Percentiles rank a stretch among this genome's conserved stretches.
These are phyloP conservation scores for Raffaelea ambrosiae DNA, from an alignment of 2,329 filamentous ascomycete species.

Conservation along the genomic window DNA sequence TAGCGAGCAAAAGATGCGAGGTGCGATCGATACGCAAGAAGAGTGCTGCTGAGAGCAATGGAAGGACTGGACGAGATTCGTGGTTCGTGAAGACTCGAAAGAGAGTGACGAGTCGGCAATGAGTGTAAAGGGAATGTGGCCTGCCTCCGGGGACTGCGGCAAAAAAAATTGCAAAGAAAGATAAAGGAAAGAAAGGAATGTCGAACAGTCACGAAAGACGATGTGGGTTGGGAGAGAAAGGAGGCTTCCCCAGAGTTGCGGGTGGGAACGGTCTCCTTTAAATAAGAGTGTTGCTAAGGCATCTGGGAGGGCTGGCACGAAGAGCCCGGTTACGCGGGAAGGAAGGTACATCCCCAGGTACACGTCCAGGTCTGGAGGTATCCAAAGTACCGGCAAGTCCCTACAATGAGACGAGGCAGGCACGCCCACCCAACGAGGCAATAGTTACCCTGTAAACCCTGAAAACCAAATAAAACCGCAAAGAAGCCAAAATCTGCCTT, in stretches of 20 bases:
- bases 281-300: not conserved
- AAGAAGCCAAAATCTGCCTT: not conserved
- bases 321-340: not conserved
- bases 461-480: not conserved
- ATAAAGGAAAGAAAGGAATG: slow-evolving; percentile 1
- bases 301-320: not conserved
- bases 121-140: not conserved
- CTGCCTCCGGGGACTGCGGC: not conserved
- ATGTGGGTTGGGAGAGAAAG: not conserved
- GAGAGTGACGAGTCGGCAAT: not conserved
- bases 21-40: no score
- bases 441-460: not conserved
- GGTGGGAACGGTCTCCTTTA: not conserved
- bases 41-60: not conserved
- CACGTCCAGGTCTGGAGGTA: no score
- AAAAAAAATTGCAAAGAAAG: not conserved
- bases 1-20: no score
- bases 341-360: no score
- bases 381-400: no score
- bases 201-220: slow-evolving; percentile 1
- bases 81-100: not conserved
- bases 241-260: not conserved
- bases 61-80: not conserved
- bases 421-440: no score
- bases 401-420: no score